These are phyloP conservation scores for Dendrobium catenatum DNA, from an alignment of 106 monocot genomes.

Conservation along the genomic window DNA sequence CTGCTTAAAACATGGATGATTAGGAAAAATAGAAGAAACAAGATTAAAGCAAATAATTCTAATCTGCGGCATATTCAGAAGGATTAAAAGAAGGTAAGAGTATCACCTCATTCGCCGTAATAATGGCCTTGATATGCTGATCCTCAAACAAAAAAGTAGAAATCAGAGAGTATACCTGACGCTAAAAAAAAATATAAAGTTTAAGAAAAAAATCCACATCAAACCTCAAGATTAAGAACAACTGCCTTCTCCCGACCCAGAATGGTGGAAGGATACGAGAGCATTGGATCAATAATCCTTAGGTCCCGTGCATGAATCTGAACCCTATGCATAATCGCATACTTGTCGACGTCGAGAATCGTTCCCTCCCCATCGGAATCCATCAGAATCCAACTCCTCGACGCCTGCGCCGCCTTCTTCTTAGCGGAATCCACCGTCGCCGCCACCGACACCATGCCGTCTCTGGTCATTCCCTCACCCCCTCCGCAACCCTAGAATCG, in stretches of 20 bases:
- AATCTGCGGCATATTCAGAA: neutral
- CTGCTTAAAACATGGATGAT: slow-evolving; percentile 19
- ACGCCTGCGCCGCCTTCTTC: slow-evolving; percentile 41
- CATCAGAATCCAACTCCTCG: slow-evolving; percentile 78
- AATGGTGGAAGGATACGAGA: slow-evolving; percentile 88
- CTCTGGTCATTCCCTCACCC: neutral
- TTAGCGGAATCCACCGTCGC: slow-evolving; percentile 11
- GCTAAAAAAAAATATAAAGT: neutral
- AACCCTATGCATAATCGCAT: slow-evolving; percentile 87
- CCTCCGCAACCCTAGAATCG: neutral
- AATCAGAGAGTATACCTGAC: neutral
- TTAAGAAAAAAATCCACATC: neutral
- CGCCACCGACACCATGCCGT: neutral
- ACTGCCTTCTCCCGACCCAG: slow-evolving; percentile 85
- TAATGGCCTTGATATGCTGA: slow-evolving; percentile 96
- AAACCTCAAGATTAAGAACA: slow-evolving; percentile 96
- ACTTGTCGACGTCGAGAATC: slow-evolving; percentile 81
- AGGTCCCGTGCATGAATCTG: slow-evolving; percentile 86
- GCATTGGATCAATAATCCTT: slow-evolving; percentile 77
- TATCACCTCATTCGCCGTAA: slow-evolving; percentile 79
- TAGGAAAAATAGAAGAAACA: neutral
- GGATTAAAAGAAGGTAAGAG: neutral
- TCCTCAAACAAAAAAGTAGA: slow-evolving; percentile 7
- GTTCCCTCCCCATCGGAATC: slow-evolving; percentile 49
- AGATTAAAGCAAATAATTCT: slow-evolving; percentile 2